phyloP scores from a whole-genome alignment of 192 early-diverging fungal species.

The Backusella westeae region DNA sequence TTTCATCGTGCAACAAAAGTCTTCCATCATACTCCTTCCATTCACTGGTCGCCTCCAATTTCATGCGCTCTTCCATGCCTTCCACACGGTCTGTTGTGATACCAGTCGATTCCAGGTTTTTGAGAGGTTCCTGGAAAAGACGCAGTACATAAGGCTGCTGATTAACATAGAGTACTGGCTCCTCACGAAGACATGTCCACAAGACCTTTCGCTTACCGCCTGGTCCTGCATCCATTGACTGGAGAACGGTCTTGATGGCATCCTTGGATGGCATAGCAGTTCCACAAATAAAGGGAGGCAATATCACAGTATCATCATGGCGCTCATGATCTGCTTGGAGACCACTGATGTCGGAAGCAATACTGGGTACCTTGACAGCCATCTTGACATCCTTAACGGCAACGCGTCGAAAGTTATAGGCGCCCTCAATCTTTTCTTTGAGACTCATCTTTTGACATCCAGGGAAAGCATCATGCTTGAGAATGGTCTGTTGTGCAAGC shows the following conservation, averaged over 20 bases:
- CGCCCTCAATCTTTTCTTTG: slow-evolving; percentile 58
- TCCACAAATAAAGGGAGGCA: slow-evolving; percentile 49
- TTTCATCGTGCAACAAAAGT: slow-evolving; percentile 60
- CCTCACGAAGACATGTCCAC: slow-evolving; percentile 66
- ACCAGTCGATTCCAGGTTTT: slow-evolving; percentile 64
- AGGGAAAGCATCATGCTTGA: slow-evolving; percentile 66
- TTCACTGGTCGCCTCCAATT: slow-evolving; percentile 50
- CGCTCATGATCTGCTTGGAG: slow-evolving; percentile 26
- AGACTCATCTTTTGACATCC: slow-evolving; percentile 61
- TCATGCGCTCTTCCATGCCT: slow-evolving; percentile 61
- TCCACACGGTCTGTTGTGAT: slow-evolving; percentile 64
- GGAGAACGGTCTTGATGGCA: slow-evolving; percentile 48
- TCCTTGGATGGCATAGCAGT: slow-evolving; percentile 64
- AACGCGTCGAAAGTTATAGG: slow-evolving; percentile 60
- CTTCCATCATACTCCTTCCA: slow-evolving; percentile 47
- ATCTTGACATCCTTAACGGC: slow-evolving; percentile 27
- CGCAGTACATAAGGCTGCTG: slow-evolving; percentile 58
- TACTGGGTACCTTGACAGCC: slow-evolving; percentile 8
- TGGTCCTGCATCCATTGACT: slow-evolving; percentile 49
- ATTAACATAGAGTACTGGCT: slow-evolving; percentile 64
- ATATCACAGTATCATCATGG: slow-evolving; percentile 1
- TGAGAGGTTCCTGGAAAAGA: slow-evolving; percentile 58
- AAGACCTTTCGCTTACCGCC: slow-evolving; percentile 39
- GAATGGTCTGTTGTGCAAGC: slow-evolving; percentile 53
- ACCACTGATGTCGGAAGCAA: slow-evolving; percentile 10